A percentile compares a stretch with the other conserved stretches of the same genome.
phyloP scores from a whole-genome alignment of 2,329 filamentous ascomycete species.

The Alternaria longipes region DNA sequence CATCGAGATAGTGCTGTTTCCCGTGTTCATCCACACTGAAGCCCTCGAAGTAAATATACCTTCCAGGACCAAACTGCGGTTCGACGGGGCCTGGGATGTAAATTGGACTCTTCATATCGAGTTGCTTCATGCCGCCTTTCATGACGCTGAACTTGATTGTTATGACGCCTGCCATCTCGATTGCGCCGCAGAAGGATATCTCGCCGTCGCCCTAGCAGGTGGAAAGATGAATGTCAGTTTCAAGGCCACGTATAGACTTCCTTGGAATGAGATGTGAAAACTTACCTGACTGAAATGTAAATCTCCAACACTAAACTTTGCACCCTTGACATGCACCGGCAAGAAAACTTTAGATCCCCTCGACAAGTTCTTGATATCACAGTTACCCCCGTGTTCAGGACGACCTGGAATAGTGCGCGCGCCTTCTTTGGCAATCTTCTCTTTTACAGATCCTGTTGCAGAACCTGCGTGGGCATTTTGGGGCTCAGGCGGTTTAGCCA shows the following conservation, averaged over 20 bases:
- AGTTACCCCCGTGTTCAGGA: constrained; percentile 89
- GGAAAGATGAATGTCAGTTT: neutral
- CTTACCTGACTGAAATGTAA: constrained; percentile 77
- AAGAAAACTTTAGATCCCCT: constrained; percentile 84
- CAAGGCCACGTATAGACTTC: neutral
- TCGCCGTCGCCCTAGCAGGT: constrained; percentile 75
- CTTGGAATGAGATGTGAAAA: neutral
- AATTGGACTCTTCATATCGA: constrained; percentile 83
- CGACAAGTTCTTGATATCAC: constrained; percentile 88
- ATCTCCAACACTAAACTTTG: constrained; percentile 91
- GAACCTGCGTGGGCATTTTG: constrained; percentile 77
- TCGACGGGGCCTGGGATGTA: constrained; percentile 89
- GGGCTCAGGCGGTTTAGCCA: constrained; percentile 79
- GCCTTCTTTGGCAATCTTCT: constrained; percentile 77
- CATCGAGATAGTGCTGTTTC: constrained; percentile 89
- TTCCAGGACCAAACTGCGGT: constrained; percentile 83
- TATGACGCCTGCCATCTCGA: constrained; percentile 93
- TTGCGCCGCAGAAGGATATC: constrained; percentile 79
- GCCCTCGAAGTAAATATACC: constrained; percentile 86
- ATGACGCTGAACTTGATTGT: constrained; percentile 90
- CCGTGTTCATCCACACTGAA: constrained; percentile 89
- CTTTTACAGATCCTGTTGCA: constrained; percentile 66
- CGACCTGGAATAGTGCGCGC: constrained; percentile 85
- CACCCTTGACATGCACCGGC: constrained; percentile 84
- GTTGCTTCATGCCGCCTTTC: constrained; percentile 77